Conservation (phyloP, 306 rosid species). For the Vigna trinervia region DNA sequence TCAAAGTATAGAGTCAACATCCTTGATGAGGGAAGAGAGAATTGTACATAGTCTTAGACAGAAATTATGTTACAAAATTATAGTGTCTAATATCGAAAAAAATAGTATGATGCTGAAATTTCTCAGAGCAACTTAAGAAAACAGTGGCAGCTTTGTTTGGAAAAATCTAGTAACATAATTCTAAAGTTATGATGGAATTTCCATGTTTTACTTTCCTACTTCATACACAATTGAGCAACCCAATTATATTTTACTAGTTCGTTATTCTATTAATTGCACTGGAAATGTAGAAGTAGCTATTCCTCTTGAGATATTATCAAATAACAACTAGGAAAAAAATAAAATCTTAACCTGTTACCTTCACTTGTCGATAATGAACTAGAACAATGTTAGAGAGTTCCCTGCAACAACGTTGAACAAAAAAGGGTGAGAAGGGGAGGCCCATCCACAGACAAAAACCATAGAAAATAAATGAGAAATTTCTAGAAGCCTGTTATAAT, state of each 20-base stretch:
- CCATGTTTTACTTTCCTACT: constrained; percentile 16
- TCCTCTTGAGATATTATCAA: constrained; percentile 16
- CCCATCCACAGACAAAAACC: constrained; percentile 24
- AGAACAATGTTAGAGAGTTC: constrained; percentile 86
- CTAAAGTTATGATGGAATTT: constrained; percentile 1
- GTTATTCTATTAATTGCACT: constrained; percentile 22
- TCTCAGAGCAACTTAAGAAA: constrained; percentile 17
- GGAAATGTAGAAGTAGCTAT: constrained; percentile 11
- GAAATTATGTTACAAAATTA: constrained; percentile 20
- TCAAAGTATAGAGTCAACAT: constrained; percentile 5
- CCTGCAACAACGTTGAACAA: constrained; percentile 57
- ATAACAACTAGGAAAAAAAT: constrained; percentile 4
- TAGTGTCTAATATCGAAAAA: constrained; percentile 3
- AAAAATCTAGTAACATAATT: neutral
- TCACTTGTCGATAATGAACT: constrained; percentile 83
- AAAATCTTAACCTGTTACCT: constrained; percentile 53
- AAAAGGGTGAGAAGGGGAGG: constrained; percentile 42
- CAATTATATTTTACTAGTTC: neutral
- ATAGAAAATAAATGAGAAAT: constrained; percentile 33
- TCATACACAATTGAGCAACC: neutral
- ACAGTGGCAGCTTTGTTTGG: neutral
- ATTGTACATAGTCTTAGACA: too few relatives aligned
- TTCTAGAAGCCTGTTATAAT: constrained; percentile 25
- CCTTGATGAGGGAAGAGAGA: neutral
- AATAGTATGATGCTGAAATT: neutral